Base-by-base conservation (phyloP, 164 flowering plant species). In the Annona cherimola region DNA sequence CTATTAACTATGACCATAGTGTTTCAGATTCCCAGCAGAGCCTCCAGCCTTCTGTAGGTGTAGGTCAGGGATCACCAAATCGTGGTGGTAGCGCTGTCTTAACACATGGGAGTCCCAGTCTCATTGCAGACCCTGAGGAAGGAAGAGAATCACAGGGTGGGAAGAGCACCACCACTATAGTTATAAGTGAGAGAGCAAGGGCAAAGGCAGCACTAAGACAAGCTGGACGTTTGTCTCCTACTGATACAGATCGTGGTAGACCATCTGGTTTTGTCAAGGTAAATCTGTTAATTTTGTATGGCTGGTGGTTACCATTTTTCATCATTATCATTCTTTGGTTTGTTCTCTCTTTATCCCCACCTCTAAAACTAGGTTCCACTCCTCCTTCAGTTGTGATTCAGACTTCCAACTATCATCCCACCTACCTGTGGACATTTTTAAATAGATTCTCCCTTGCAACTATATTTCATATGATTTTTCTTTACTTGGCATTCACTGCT, bases 161-260 rank as follows among this genome's bases (percentile, higher is more conserved):
- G 59, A 69, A 71, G 55, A 83, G 67, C 45, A 64, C 67, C 4
- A 39, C 44, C 67, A 41, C 84, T 1, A 87, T 92, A 42, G 83
- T 84, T 68, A 46, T 89, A 44, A 44, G 18, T 16, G 90, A 86
- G 80, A 80, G 96, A 79, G 96, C 97, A 11, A 86, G 79, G 74
- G 66, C 79, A 74, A 78, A 81, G 64, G 84, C 98, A 5, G 26
- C 69, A 54, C 45, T 75, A 19, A 84, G 96, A 71, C 86, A 78
- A 67, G 83, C 84, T 50, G 91, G 85, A 41, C 79, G 74, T 16
- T 39, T 70, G 16, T 16, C 79, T 50, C 40, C 88, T 45, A 61
- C 84, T 41, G 14, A 67, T 2, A 45, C 45, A 4, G 89, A 83
- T 40, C 91, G 95, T 63, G 95, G 86, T 45, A 78, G 93, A 73